Base-by-base conservation (phyloP, 768 basidiomycete genomes). In the Terana coerulea region DNA sequence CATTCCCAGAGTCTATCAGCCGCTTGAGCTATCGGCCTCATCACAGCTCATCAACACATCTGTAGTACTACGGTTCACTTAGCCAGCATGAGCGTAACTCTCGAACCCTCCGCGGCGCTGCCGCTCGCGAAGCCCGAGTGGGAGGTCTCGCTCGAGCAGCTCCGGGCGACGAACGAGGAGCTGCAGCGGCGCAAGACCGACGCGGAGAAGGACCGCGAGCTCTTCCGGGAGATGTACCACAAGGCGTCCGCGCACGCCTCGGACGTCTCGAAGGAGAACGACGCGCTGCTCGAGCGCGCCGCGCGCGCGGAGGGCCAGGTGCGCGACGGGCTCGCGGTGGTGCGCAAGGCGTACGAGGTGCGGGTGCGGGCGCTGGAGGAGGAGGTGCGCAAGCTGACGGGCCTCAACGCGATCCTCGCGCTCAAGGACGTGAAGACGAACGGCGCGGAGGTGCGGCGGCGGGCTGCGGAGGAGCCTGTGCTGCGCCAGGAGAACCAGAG, bases 311-410 rank as follows among this genome's bases (percentile, higher is more conserved):
- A 81, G 60, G 71, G 65, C 10, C 84, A 83, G 60, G 77, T 79
- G 0, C 66, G 59, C 40, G 73, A 72, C 7, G 87, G 86, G 3
- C 73, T 88, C 3, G 73, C 70, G 6, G 65, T 73, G 54, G 68
- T 86, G 25, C 74, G 72, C 52, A 67, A 68, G 5, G 73, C 76
- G 8, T 84, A 79, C 56, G 74, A 79, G 56, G 68, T 66, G 47
- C 75, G 79, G 9, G 59, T 81, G 29, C 68, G 76, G 48, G 64
- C 66, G 24, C 64, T 85, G 7, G 75, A 81, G 55, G 72, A 68
- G 1, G 80, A 86, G 24, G 53, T 70, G 2, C 66, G 61, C 43
- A 67, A 71, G 37, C 81, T 78, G 75, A 73, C 73, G 55, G 71
- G 63, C n/a, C 61, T 77, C 51, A 61, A 55, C 24, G 36, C 39